Conservation (phyloP, 140 eudicot species). For the Oenanthe javanica region DNA sequence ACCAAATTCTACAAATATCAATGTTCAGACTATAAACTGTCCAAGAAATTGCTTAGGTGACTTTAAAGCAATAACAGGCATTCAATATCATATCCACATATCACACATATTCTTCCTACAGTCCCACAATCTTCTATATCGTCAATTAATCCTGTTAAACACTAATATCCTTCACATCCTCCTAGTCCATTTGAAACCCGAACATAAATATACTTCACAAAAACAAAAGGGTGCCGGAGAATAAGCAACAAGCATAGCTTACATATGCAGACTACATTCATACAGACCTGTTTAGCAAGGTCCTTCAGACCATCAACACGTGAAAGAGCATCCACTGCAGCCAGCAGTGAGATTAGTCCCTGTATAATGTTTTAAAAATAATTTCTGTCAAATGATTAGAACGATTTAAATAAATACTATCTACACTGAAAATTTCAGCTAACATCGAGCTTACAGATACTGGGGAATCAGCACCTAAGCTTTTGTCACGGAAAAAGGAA, state of each 20-base stretch:
- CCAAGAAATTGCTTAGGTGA: background rate
- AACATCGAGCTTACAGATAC: conserved; percentile 60
- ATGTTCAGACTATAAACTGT: background rate
- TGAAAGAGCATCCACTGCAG: conserved; percentile 96
- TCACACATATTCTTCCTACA: background rate
- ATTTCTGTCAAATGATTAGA: background rate
- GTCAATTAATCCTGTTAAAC: background rate
- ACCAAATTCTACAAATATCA: background rate
- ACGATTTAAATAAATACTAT: background rate
- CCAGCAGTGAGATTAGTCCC: conserved; percentile 90
- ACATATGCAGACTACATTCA: conserved; percentile 2
- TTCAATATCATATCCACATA: background rate
- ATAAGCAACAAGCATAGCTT: background rate
- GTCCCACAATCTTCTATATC: background rate
- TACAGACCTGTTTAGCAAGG: conserved; percentile 77
- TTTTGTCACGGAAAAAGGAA: conserved; percentile 96
- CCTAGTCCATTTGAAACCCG: background rate
- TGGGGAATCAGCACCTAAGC: conserved; percentile 91
- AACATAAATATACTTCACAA: background rate
- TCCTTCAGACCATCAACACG: conserved; percentile 43
- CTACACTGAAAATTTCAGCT: background rate
- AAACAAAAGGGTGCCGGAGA: background rate
- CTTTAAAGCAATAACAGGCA: background rate
- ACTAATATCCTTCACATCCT: background rate
- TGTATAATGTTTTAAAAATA: conserved; percentile 20